Conservation (phyloP, 2,329 filamentous ascomycete species). For the Aspergillus ustus region DNA sequence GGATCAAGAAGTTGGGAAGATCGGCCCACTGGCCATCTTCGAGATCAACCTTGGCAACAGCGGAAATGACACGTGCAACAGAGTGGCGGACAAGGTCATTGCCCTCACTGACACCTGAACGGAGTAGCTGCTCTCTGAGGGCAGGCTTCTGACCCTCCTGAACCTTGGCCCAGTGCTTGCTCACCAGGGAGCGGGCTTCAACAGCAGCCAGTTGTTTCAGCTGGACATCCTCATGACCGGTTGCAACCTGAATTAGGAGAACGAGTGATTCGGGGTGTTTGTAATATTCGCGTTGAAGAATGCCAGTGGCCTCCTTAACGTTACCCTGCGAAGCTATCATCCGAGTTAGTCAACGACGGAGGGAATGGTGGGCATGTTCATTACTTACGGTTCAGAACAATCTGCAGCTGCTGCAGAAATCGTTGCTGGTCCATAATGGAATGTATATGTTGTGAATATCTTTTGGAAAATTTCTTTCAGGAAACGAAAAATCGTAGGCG, state of each 20-base stretch:
- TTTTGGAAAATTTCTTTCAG: conserved; percentile 16
- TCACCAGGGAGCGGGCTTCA: conserved; percentile 80
- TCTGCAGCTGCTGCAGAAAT: conserved; percentile 84
- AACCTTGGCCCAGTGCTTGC: conserved; percentile 83
- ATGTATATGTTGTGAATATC: conserved; percentile 4
- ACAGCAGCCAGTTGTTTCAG: conserved; percentile 90
- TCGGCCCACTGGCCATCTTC: conserved; percentile 84
- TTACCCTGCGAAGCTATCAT: conserved; percentile 78
- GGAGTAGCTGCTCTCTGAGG: conserved; percentile 80
- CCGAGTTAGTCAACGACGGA: conserved; percentile 23
- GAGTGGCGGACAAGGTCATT: conserved; percentile 80
- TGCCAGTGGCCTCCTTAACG: conserved; percentile 86
- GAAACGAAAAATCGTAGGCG: conserved; percentile 8
- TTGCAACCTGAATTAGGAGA: conserved; percentile 84
- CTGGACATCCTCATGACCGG: conserved; percentile 71
- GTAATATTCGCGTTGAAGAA: conserved; percentile 94
- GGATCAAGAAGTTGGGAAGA: conserved; percentile 76
- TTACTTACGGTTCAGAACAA: conserved; percentile 81
- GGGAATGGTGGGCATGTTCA: neutral
- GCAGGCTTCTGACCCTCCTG: conserved; percentile 75
- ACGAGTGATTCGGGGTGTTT: conserved; percentile 81
- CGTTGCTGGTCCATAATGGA: conserved; percentile 75
- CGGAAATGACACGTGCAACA: conserved; percentile 82
- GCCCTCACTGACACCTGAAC: conserved; percentile 80
- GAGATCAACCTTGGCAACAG: conserved; percentile 84